Evolutionary conservation across 768 basidiomycete genomes (phyloP).

Genomic region (Boletus pseudo-olivaceus): DNA sequence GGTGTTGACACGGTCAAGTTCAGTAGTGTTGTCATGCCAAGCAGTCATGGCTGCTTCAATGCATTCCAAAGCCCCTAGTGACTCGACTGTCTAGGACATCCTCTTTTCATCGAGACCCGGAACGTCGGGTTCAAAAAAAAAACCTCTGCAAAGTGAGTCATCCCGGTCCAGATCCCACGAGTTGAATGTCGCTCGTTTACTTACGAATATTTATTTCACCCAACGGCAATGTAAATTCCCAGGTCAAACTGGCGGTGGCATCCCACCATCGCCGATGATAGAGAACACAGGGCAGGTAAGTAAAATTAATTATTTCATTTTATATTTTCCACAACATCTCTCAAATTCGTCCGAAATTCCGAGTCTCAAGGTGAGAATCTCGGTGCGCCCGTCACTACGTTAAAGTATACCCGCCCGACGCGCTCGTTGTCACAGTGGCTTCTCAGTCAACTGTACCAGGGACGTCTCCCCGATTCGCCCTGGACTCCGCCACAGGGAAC

Average conservation of each 20-base stretch:
- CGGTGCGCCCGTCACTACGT: neutral
- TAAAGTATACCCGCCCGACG: neutral
- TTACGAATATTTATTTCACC: neutral
- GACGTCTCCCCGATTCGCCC: constrained; percentile 16
- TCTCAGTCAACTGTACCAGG: constrained; percentile 19
- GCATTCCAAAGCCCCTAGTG: neutral
- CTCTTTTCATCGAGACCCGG: neutral
- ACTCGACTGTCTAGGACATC: neutral
- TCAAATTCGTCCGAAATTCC: constrained; percentile 34
- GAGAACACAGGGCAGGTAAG: constrained; percentile 41
- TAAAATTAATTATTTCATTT: neutral
- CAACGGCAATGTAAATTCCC: constrained; percentile 18
- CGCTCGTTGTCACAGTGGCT: constrained; percentile 18
- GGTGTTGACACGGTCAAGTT: neutral
- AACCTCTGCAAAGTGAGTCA: neutral
- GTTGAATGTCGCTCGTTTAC: neutral
- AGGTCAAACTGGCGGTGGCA: constrained; percentile 24
- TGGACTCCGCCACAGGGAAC: constrained; percentile 39
- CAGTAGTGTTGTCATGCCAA: neutral
- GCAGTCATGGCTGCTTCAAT: neutral
- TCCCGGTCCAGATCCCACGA: neutral
- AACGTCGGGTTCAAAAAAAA: neutral
- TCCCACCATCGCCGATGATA: constrained; percentile 27
- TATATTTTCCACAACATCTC: neutral
- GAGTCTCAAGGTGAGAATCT: constrained; percentile 42